Base-by-base conservation (phyloP, 1,139 yeast species). In the Pichia sp. region DNA sequence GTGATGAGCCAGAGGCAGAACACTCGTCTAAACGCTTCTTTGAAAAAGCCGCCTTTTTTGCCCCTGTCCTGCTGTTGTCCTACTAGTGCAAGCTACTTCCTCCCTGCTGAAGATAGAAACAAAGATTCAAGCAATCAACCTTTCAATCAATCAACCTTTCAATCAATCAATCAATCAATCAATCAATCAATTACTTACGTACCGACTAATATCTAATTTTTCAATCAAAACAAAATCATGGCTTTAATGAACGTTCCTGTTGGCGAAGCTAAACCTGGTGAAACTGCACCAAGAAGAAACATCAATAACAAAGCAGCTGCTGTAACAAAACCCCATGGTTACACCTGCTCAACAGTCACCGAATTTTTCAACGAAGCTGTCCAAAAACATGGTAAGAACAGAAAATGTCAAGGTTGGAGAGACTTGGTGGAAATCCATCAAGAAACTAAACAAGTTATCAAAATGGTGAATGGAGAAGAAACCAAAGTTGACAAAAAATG, bases 281-380 rank as follows among this genome's bases (percentile, higher is more conserved):
- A 90, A 70, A 85, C 96, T 27, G 95, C 96, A 4, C 95, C 95
- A 55, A 80, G 95, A 70, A 81, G 96, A 71, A 85, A 79, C 62
- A 71, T 74, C 51, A 70, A 77, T 48, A 80, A 79, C 49, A 79
- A 78, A 56, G 77, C 77, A 42, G 84, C 70, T 5, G 68, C 78
- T 1, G 60, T 81, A 16, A 65, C 64, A n/a, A 76, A 79, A 62
- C 94, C 94, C 3, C 46, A 57, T 4, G 75, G 77, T 52, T 56
- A 53, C 44, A 77, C 76, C 50, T 79, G 85, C 51, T 70, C 72
- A 50, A 87, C 94, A 9, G 71, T 89, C 40, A 84, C 81, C 56
- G 95, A 87, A 56, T 82, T 74, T 56, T 68, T 85, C 52, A 68
- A 74, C 49, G 94, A 84, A 66, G 76, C 84, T 56, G 80, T 80